phyloP scores from a whole-genome alignment of 208 protist species.

The Phytomonas serpens region DNA sequence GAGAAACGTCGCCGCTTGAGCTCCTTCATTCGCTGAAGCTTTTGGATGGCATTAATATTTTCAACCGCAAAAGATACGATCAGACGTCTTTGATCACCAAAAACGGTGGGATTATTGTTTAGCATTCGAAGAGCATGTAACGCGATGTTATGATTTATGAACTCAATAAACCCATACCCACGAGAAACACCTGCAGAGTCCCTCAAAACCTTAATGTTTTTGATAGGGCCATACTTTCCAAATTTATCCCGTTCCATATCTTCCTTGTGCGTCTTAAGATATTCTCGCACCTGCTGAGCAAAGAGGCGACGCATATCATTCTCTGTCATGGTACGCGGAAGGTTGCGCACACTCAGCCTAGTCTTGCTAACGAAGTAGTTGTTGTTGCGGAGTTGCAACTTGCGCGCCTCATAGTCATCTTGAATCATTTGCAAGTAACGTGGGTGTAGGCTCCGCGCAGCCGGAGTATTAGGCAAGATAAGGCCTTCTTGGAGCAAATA shows the following conservation, averaged over 20 bases:
- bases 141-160: constrained; percentile 87
- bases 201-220: constrained; percentile 77
- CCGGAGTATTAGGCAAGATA: constrained; percentile 64
- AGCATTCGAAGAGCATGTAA: constrained; percentile 70
- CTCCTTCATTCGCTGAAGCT: constrained; percentile 80
- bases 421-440: constrained; percentile 81
- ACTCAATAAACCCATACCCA: constrained; percentile 91
- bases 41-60: constrained; percentile 82
- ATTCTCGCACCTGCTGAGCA: constrained; percentile 48
- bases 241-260: constrained; percentile 66
- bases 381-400: constrained; percentile 80
- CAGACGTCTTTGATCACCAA: constrained; percentile 71
- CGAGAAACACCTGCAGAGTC: constrained; percentile 76
- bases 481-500: constrained; percentile 86
- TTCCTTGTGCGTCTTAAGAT: constrained; percentile 68
- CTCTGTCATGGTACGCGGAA: constrained; percentile 83
- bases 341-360: constrained; percentile 84
- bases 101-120: constrained; percentile 92
- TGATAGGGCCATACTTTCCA: constrained; percentile 88
- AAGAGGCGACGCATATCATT: constrained; percentile 85
- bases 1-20: constrained; percentile 42
- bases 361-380: constrained; percentile 91
- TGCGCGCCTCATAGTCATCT: constrained; percentile 75
- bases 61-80: constrained; percentile 92
- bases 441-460: constrained; percentile 67